Conservation (phyloP, 495 filamentous ascomycete species). For the Aspergillus kassunensis region DNA sequence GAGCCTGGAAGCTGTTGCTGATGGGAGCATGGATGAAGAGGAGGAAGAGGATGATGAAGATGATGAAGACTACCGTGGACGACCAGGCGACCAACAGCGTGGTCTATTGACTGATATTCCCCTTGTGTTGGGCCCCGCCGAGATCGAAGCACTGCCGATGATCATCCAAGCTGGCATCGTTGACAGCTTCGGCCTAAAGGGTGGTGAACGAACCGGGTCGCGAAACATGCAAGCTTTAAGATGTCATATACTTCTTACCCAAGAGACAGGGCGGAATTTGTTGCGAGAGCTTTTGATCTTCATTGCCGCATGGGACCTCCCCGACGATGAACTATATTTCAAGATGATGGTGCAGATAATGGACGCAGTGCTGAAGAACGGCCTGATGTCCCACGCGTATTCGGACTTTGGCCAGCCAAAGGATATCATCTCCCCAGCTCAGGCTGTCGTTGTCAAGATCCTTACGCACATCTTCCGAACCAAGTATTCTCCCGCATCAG, state of each 20-base stretch:
- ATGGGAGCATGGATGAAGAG: slow-evolving; percentile 52
- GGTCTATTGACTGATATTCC: slow-evolving; percentile 88
- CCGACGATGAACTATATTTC: slow-evolving; percentile 86
- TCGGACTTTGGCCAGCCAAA: slow-evolving; percentile 86
- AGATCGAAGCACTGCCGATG: slow-evolving; percentile 94
- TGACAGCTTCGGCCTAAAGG: slow-evolving; percentile 43
- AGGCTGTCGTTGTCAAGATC: slow-evolving; percentile 85
- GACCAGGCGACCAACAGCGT: slow-evolving; percentile 78
- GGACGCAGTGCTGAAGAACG: slow-evolving; percentile 82
- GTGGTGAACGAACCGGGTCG: slow-evolving; percentile 52
- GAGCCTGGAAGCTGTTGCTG: slow-evolving; percentile 41
- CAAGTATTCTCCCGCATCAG: slow-evolving; percentile 54
- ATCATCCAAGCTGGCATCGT: slow-evolving; percentile 88
- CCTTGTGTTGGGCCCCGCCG: slow-evolving; percentile 85
- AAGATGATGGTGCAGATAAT: slow-evolving; percentile 94
- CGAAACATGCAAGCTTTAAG: slow-evolving; percentile 80
- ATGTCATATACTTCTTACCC: slow-evolving; percentile 81
- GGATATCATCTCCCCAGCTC: slow-evolving; percentile 91
- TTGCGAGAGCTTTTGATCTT: slow-evolving; percentile 89
- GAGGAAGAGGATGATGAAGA: slow-evolving; percentile 74
- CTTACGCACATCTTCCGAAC: slow-evolving; percentile 83
- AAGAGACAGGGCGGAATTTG: slow-evolving; percentile 81
- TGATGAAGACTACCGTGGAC: slow-evolving; percentile 73
- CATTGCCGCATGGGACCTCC: slow-evolving; percentile 92
- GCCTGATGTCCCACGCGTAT: slow-evolving; percentile 84